phyloP scores from a whole-genome alignment of 139 green algal genomes.

The Pleodorina starrii region DNA sequence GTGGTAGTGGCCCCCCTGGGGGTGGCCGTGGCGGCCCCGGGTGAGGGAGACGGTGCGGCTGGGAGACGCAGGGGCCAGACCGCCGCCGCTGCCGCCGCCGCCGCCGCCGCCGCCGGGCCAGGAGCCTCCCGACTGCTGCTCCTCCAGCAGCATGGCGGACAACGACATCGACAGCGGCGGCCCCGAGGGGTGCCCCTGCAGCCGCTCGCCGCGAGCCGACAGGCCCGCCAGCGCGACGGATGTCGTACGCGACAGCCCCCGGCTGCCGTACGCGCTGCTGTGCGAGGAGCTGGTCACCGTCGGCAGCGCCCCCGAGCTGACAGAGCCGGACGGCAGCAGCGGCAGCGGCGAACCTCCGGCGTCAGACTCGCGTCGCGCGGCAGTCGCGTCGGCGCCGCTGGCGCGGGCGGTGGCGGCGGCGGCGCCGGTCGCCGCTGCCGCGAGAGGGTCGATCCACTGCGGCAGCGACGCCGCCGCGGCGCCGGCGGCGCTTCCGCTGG shows the following conservation, averaged over 20 bases:
- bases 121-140: not conserved
- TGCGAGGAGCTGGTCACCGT: not conserved
- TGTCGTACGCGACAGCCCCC: not conserved
- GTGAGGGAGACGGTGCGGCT: not conserved
- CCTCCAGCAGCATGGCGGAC: not conserved
- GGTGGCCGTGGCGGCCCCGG: not conserved
- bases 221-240: not conserved
- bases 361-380: no score
- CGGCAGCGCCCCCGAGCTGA: not conserved
- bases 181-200: not conserved
- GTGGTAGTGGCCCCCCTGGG: not conserved
- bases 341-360: not conserved
- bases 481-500: not conserved
- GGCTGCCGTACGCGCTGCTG: not conserved
- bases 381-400: not conserved
- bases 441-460: constrained; percentile 19
- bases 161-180: not conserved
- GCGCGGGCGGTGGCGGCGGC: not conserved
- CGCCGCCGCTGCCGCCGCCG: not conserved
- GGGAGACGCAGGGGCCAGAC: not conserved
- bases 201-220: not conserved
- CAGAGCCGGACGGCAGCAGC: not conserved
- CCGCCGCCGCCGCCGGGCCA: not conserved
- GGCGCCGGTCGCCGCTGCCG: not conserved
- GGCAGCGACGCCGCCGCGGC: constrained; percentile 2